A percentile compares a stretch with the other conserved stretches of the same genome.
These are phyloP conservation scores for Hirsutella rhossiliensis DNA, from an alignment of 2,329 filamentous ascomycete genomes.

Conservation along the genomic window DNA sequence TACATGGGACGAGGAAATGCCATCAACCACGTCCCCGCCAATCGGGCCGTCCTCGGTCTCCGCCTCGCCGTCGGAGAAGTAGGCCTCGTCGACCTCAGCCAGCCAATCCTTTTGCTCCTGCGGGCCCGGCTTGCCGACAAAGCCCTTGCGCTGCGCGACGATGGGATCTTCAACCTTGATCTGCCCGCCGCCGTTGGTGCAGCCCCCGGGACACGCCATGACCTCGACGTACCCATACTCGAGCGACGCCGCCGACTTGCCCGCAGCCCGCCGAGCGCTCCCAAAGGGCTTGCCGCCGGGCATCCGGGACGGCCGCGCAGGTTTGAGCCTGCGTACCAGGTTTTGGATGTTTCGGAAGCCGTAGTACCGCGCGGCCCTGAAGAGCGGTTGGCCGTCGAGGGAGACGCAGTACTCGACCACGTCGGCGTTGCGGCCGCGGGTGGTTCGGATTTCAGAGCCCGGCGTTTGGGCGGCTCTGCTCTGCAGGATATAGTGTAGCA, in stretches of 20 bases:
- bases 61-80: slow-evolving; percentile 59
- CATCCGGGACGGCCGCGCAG: slow-evolving; percentile 63
- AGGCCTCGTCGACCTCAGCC: slow-evolving; percentile 73
- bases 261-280: slow-evolving; percentile 39
- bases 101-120: slow-evolving; percentile 82
- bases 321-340: slow-evolving; percentile 82
- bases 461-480: slow-evolving; percentile 59
- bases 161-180: slow-evolving; percentile 78
- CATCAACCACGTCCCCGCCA: slow-evolving; percentile 38
- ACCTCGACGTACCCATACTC: slow-evolving; percentile 95
- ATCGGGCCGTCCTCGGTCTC: slow-evolving; percentile 15
- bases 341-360: slow-evolving; percentile 99
- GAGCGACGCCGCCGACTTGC: slow-evolving; percentile 29
- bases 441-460: slow-evolving; percentile 57
- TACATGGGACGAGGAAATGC: slow-evolving; percentile 55
- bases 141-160: slow-evolving; percentile 35
- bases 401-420: slow-evolving; percentile 75
- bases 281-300: slow-evolving; percentile 58
- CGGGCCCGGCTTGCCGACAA: slow-evolving; percentile 48
- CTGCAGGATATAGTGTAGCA: slow-evolving; percentile 73
- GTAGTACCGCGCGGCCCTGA: slow-evolving; percentile 84
- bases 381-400: slow-evolving; percentile 42
- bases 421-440: slow-evolving; percentile 77
- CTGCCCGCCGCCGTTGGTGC: slow-evolving; percentile 94
- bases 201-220: slow-evolving; percentile 98